Evolutionary conservation across 1,139 yeast species (phyloP).

Genomic region (Suhomyces bribrorum): DNA sequence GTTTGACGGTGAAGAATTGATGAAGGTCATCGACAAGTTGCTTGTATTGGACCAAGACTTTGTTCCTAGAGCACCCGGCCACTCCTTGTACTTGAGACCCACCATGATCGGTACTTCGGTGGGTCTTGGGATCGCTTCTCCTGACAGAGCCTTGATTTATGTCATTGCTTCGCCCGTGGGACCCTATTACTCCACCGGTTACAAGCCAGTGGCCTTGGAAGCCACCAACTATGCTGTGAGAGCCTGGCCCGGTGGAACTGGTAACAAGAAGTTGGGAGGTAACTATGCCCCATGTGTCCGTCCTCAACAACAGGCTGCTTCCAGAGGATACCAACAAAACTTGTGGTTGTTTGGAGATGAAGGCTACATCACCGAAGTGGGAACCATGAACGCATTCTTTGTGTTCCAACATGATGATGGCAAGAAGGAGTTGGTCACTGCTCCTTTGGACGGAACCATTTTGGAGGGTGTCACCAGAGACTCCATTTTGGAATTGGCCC

Average conservation of each 20-base stretch:
- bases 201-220: constrained; percentile 39
- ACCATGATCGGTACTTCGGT: constrained; percentile 33
- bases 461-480: constrained; percentile 47
- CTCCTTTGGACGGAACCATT: constrained; percentile 45
- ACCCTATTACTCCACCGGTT: constrained; percentile 32
- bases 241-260: constrained; percentile 52
- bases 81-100: constrained; percentile 33
- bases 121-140: constrained; percentile 38
- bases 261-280: constrained; percentile 46
- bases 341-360: constrained; percentile 47
- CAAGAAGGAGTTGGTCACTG: constrained; percentile 40
- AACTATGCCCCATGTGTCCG: constrained; percentile 47
- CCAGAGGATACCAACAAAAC: constrained; percentile 42
- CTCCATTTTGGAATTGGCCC: constrained; percentile 39
- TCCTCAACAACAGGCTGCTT: constrained; percentile 36
- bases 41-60: constrained; percentile 35
- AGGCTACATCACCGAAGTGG: constrained; percentile 46
- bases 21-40: constrained; percentile 35
- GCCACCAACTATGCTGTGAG: constrained; percentile 37
- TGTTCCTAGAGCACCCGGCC: constrained; percentile 29
- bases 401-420: constrained; percentile 37
- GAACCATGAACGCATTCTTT: constrained; percentile 45
- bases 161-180: constrained; percentile 37
- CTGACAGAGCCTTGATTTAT: constrained; percentile 37
- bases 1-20: constrained; percentile 39